Conservation (phyloP, 1,139 yeast species). For the Kluyveromyces sp. region DNA sequence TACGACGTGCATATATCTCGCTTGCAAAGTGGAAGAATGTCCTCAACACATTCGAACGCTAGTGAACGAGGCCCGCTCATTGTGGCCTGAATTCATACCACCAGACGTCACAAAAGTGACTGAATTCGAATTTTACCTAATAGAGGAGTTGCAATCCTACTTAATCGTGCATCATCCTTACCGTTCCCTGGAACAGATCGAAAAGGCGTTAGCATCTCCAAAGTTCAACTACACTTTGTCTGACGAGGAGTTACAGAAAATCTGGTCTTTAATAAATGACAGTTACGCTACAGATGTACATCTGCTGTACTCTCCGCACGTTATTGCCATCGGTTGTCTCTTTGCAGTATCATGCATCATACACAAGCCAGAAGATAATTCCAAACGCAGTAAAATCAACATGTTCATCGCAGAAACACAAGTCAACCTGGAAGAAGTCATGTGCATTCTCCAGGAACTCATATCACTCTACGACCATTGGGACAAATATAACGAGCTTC, state of each 20-base stretch:
- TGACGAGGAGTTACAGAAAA: conserved; percentile 69
- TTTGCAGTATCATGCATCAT: conserved; percentile 26
- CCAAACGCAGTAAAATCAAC: conserved; percentile 39
- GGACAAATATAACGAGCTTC: conserved; percentile 72
- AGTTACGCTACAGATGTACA: conserved; percentile 83
- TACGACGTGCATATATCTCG: conserved; percentile 79
- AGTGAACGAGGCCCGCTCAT: conserved; percentile 73
- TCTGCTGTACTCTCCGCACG: conserved; percentile 79
- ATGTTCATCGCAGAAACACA: conserved; percentile 67
- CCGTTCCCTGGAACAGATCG: conserved; percentile 58
- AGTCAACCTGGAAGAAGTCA: conserved; percentile 65
- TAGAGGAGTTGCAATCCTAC: conserved; percentile 81
- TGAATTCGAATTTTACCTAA: conserved; percentile 87
- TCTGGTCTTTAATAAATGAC: conserved; percentile 89
- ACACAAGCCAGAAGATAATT: conserved; percentile 8
- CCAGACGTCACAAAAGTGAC: conserved; percentile 91
- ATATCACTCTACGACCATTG: conserved; percentile 73
- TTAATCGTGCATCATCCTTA: conserved; percentile 87
- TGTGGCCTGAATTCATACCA: conserved; percentile 95
- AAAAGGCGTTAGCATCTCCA: conserved; percentile 37
- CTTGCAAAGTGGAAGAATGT: conserved; percentile 90
- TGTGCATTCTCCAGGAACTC: conserved; percentile 77
- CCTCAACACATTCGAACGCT: conserved; percentile 89
- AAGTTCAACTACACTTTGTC: conserved; percentile 29
- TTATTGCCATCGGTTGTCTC: conserved; percentile 78